These are phyloP conservation scores for Kuraishia molischiana DNA, from an alignment of 805 yeast genomes.

Conservation along the genomic window DNA sequence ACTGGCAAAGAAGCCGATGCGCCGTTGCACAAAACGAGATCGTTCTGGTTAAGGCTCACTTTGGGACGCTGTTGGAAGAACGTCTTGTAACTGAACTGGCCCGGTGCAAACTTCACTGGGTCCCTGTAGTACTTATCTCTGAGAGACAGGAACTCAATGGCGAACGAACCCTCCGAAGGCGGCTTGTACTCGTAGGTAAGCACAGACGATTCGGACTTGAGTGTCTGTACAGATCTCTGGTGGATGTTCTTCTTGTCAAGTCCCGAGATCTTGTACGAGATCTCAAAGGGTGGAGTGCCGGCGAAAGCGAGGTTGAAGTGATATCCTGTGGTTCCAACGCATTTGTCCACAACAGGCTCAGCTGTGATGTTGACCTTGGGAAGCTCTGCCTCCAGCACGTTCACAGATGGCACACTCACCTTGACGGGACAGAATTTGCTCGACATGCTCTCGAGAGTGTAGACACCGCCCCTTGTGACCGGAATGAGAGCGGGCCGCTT, in stretches of 20 bases:
- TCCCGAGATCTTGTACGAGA: slow-evolving; percentile 53
- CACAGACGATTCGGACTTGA: slow-evolving; percentile 21
- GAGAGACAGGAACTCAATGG: slow-evolving; percentile 56
- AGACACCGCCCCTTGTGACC: slow-evolving; percentile 56
- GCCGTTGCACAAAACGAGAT: slow-evolving; percentile 18
- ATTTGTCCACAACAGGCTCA: slow-evolving; percentile 64
- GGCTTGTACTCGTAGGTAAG: slow-evolving; percentile 62
- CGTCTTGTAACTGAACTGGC: slow-evolving; percentile 49
- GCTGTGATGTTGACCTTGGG: slow-evolving; percentile 37
- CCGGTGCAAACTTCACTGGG: slow-evolving; percentile 18
- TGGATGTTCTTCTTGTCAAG: slow-evolving; percentile 25
- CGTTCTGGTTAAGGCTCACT: slow-evolving; percentile 27
- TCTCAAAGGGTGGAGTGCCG: slow-evolving; percentile 78
- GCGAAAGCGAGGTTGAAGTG: slow-evolving; percentile 57
- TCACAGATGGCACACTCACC: slow-evolving; percentile 45
- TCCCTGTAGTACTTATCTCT: slow-evolving; percentile 51
- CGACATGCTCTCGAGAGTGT: slow-evolving; percentile 39
- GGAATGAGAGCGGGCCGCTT: slow-evolving; percentile 18
- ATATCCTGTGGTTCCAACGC: slow-evolving; percentile 87
- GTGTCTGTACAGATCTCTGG: slow-evolving; percentile 13
- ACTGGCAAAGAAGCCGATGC: slow-evolving; percentile 37
- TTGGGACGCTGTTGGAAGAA: slow-evolving; percentile 65
- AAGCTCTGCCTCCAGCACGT: slow-evolving; percentile 28
- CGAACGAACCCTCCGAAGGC: slow-evolving; percentile 69
- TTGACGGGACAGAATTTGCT: slow-evolving; percentile 63